These are phyloP conservation scores for Fusarium equiseti DNA, from an alignment of 2,329 filamentous ascomycete species.

Conservation along the genomic window DNA sequence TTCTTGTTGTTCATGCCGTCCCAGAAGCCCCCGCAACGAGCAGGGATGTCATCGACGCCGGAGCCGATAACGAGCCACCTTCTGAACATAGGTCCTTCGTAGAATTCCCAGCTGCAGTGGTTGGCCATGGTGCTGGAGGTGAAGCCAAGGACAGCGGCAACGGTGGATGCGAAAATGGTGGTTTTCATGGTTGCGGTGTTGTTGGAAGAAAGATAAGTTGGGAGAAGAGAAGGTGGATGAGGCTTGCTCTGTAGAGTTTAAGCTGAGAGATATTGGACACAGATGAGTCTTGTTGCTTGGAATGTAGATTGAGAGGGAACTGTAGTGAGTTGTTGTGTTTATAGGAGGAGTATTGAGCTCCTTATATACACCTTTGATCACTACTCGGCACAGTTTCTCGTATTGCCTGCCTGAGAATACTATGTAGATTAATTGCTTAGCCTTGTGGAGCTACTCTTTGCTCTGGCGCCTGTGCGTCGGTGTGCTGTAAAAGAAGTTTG, in stretches of 20 bases:
- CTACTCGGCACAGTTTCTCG: neutral
- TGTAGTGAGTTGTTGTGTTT: neutral
- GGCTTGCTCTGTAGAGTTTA: too few species aligned
- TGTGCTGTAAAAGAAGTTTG: neutral
- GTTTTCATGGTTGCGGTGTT: neutral
- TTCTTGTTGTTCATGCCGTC: constrained; percentile 5
- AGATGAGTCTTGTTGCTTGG: too few species aligned
- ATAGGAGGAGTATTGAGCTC: neutral
- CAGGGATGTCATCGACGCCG: neutral
- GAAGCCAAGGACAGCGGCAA: neutral
- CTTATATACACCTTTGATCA: neutral
- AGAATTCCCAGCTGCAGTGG: neutral
- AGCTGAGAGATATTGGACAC: too few species aligned
- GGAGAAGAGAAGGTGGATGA: neutral
- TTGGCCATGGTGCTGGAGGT: neutral
- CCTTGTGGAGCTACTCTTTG: neutral
- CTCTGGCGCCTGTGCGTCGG: neutral
- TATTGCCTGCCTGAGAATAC: neutral
- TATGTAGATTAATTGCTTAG: neutral
- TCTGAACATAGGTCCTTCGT: neutral
- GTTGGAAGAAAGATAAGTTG: neutral
- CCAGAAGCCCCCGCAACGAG: neutral
- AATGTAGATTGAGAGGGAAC: neutral
- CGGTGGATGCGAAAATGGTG: neutral
- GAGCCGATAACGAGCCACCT: neutral